Conservation (phyloP, 2,329 filamentous ascomycete species). For the Fusarium redolens region DNA sequence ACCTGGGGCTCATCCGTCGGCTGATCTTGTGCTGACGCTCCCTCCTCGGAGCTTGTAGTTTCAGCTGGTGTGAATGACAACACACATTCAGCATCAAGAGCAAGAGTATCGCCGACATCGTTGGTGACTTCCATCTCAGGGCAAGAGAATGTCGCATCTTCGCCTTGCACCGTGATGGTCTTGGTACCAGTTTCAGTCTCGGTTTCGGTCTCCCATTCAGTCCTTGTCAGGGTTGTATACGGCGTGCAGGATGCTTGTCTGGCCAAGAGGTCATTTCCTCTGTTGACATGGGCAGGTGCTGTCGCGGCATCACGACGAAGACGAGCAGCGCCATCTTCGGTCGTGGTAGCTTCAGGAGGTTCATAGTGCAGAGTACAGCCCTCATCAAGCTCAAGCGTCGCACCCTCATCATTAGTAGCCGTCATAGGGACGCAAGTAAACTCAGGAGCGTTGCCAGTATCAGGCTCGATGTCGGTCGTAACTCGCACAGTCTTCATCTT, state of each 20-base stretch:
- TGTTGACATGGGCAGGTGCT: fast-evolving
- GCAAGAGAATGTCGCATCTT: slow-evolving; percentile 8
- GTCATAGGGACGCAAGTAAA: slow-evolving; percentile 12
- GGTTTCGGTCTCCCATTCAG: not conserved
- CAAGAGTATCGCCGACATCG: not conserved
- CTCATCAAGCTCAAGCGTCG: slow-evolving; percentile 4
- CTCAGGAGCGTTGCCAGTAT: slow-evolving; percentile 10
- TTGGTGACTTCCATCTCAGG: slow-evolving; percentile 19
- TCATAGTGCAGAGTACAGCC: slow-evolving; percentile 11
- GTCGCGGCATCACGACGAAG: not conserved
- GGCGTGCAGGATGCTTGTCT: not conserved
- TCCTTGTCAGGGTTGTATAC: not conserved
- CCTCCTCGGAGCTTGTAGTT: not conserved
- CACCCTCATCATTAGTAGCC: not conserved
- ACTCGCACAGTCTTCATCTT: slow-evolving; percentile 7
- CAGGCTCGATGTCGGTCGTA: slow-evolving; percentile 4
- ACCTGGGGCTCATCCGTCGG: not conserved
- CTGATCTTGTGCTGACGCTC: not conserved
- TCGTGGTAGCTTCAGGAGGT: not conserved
- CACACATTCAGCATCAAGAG: slow-evolving; percentile 6
- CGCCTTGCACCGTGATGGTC: not conserved
- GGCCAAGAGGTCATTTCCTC: not conserved
- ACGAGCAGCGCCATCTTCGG: not conserved
- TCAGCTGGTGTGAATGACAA: slow-evolving; percentile 1
- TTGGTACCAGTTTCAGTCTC: not conserved